These are phyloP conservation scores for Xylariaceae sp. DNA, from an alignment of 2,329 filamentous ascomycete genomes.

Conservation along the genomic window DNA sequence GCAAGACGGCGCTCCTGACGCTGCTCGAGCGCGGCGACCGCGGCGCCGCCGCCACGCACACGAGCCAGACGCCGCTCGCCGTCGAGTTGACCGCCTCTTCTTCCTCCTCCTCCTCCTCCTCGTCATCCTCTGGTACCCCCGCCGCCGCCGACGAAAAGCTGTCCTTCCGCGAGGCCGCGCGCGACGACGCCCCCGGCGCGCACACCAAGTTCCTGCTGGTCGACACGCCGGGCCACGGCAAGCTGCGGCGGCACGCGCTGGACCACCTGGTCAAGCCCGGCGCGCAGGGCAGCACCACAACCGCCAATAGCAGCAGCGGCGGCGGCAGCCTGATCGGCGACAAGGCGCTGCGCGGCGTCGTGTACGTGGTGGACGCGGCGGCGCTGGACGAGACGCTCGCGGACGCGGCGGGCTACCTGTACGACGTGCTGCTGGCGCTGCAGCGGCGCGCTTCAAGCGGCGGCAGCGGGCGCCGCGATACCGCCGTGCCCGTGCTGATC, in stretches of 20 bases:
- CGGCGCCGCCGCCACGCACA: slow-evolving; percentile 42
- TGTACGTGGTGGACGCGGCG: slow-evolving; percentile 86
- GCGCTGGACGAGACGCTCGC: slow-evolving; percentile 57
- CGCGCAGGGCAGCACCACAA: slow-evolving; percentile 1
- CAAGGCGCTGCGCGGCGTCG: slow-evolving; percentile 45
- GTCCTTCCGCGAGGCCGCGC: slow-evolving; percentile 44
- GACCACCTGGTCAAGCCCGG: slow-evolving; percentile 31
- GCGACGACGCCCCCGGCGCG: slow-evolving; percentile 44
- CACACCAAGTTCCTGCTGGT: slow-evolving; percentile 68
- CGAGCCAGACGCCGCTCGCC: slow-evolving; percentile 41
- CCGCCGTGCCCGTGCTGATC: slow-evolving; percentile 66
- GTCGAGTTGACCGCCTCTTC: slow-evolving; percentile 47
- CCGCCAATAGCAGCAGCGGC: slow-evolving; percentile 1
- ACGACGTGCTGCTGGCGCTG: slow-evolving; percentile 77
- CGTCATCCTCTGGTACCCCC: no score
- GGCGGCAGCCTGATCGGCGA: slow-evolving; percentile 1
- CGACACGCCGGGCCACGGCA: slow-evolving; percentile 93
- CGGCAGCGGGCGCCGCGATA: slow-evolving; percentile 49
- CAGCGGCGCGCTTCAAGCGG: slow-evolving; percentile 61
- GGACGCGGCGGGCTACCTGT: slow-evolving; percentile 74
- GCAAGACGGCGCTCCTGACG: slow-evolving; percentile 85
- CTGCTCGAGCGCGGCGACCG: slow-evolving; percentile 53
- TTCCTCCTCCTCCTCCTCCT: slow-evolving; percentile 34
- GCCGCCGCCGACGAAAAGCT: no score
- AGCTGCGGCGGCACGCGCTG: slow-evolving; percentile 69